Evolutionary conservation across 2,329 filamentous ascomycete genomes (phyloP).

Genomic region (Niveomyces coronatus): DNA sequence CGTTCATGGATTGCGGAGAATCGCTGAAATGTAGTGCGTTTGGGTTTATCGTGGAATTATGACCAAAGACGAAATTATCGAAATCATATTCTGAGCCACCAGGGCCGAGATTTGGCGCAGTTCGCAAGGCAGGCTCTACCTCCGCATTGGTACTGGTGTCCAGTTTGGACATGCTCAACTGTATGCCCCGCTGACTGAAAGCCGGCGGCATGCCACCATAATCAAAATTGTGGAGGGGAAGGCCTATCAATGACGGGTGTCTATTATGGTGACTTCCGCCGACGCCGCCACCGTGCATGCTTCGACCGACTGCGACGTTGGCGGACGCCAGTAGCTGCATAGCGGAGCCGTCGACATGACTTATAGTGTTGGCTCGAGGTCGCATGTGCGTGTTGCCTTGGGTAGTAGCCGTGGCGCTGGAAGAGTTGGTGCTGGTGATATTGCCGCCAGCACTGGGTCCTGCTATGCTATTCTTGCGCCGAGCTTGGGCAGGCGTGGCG

Average conservation of each 20-base stretch:
- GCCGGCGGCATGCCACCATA: constrained; percentile 64
- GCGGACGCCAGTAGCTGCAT: constrained; percentile 61
- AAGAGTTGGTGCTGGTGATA: too few relatives aligned
- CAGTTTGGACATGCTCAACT: constrained; percentile 66
- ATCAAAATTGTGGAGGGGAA: constrained; percentile 48
- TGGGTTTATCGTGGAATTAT: constrained; percentile 56
- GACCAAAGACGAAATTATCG: constrained; percentile 57
- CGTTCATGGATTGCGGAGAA: constrained; percentile 55
- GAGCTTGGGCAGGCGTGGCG: constrained; percentile 53
- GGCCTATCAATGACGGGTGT: constrained; percentile 63
- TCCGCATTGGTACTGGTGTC: constrained; percentile 66
- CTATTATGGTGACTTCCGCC: too few relatives aligned
- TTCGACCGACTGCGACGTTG: constrained; percentile 41
- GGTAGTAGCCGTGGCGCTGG: constrained; percentile 18
- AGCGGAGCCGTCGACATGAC: constrained; percentile 71
- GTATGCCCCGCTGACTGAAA: constrained; percentile 54
- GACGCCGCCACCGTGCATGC: constrained; percentile 39
- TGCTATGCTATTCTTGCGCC: constrained; percentile 86
- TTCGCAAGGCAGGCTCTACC: constrained; percentile 58
- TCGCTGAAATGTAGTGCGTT: constrained; percentile 76
- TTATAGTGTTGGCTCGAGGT: constrained; percentile 91
- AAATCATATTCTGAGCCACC: constrained; percentile 61
- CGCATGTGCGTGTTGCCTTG: constrained; percentile 53
- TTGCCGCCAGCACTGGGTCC: constrained; percentile 37
- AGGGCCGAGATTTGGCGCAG: constrained; percentile 58